These are phyloP conservation scores for Paratinospora sagittata DNA, from an alignment of 164 flowering plant genomes.

Conservation along the genomic window DNA sequence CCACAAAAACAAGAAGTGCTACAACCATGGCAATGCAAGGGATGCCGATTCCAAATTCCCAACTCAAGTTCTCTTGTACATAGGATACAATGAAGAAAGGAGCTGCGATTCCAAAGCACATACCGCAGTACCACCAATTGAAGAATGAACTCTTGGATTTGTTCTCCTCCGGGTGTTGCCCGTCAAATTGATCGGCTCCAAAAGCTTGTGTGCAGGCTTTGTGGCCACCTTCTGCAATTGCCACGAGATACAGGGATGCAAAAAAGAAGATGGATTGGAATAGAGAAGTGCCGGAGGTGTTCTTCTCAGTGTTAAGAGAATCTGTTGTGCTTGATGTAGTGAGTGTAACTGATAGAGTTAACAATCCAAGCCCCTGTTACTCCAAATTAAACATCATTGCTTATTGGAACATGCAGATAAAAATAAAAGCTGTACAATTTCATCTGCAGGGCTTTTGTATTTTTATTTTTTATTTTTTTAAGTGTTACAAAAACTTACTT, in stretches of 20 bases:
- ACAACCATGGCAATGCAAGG: slow-evolving; percentile 15
- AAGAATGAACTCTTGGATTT: slow-evolving; percentile 16
- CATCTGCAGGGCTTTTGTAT: too few species aligned
- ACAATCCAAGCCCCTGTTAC: slow-evolving; percentile 19
- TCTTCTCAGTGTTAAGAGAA: neutral
- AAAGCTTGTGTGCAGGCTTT: slow-evolving; percentile 21
- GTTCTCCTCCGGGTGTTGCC: neutral
- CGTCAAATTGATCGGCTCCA: slow-evolving; percentile 22
- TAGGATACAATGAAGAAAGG: slow-evolving; percentile 1
- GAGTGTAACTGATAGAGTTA: slow-evolving; percentile 20
- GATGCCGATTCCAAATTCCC: slow-evolving; percentile 18
- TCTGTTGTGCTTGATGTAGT: slow-evolving; percentile 1
- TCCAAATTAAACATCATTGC: neutral
- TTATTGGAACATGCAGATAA: neutral
- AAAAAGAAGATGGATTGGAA: slow-evolving; percentile 15
- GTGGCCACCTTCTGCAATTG: slow-evolving; percentile 15
- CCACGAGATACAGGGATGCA: slow-evolving; percentile 21
- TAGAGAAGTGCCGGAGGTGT: slow-evolving; percentile 4
- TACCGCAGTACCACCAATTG: slow-evolving; percentile 20
- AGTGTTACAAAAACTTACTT: too few species aligned
- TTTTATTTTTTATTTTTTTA: too few species aligned
- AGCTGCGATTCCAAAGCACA: neutral
- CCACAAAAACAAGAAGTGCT: slow-evolving; percentile 12
- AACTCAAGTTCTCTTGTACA: slow-evolving; percentile 14
- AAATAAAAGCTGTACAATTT: neutral